Percentiles rank a stretch among this genome's conserved stretches.
phyloP scores from a whole-genome alignment of 768 basidiomycete species.

The Suillus americanus region DNA sequence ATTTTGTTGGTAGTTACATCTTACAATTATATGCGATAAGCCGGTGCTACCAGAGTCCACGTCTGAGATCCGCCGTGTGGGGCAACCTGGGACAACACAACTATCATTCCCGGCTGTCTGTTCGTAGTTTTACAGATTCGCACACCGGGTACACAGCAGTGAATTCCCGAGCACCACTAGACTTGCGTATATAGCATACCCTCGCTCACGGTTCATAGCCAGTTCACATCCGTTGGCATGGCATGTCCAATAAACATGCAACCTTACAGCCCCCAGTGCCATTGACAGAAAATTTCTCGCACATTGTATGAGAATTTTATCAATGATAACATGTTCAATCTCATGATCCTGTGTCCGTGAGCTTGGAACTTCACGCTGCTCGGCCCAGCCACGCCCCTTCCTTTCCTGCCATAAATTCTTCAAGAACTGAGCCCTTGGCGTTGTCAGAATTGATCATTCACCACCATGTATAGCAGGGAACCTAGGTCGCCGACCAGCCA shows the following conservation, averaged over 20 bases:
- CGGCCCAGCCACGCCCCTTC: background rate
- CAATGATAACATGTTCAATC: constrained; percentile 3
- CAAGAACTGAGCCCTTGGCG: background rate
- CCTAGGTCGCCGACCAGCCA: constrained; percentile 3
- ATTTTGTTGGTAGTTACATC: background rate
- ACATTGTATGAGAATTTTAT: constrained; percentile 9
- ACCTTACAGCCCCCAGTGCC: background rate
- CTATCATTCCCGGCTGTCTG: background rate
- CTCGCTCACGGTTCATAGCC: constrained; percentile 7
- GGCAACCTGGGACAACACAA: background rate
- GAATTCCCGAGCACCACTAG: background rate
- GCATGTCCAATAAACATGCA: background rate
- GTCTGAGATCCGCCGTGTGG: background rate
- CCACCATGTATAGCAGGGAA: constrained; percentile 6
- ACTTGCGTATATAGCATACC: background rate
- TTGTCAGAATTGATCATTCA: background rate
- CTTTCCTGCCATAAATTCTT: constrained; percentile 6
- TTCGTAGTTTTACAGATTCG: background rate
- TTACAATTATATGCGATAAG: background rate
- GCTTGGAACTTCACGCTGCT: constrained; percentile 2
- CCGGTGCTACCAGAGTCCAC: background rate
- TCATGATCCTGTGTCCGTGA: constrained; percentile 12
- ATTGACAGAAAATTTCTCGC: constrained; percentile 9
- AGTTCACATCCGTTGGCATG: constrained; percentile 13
- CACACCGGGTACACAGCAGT: background rate